Percentiles rank a stretch among this genome's conserved stretches.
These are phyloP conservation scores for Saitozyma sp. DNA, from an alignment of 768 basidiomycete genomes.

Conservation along the genomic window DNA sequence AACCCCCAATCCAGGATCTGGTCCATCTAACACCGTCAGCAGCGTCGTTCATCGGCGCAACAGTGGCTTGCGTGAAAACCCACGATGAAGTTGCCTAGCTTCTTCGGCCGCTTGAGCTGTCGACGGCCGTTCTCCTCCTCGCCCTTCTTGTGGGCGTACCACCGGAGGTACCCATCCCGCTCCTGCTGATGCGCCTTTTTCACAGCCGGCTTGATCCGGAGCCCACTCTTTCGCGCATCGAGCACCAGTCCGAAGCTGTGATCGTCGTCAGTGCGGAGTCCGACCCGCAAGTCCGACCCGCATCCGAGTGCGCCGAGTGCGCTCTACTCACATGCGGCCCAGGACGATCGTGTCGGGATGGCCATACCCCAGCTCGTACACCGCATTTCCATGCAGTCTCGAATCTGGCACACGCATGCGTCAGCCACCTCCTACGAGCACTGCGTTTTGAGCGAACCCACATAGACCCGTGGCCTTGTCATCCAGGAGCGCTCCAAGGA, in stretches of 20 bases:
- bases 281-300: too few species aligned
- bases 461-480: slow-evolving; percentile 6
- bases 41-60: not conserved
- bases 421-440: slow-evolving; percentile 5
- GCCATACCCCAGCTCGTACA: slow-evolving; percentile 30
- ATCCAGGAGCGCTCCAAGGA: slow-evolving; percentile 26
- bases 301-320: too few species aligned
- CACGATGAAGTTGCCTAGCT: slow-evolving; percentile 30
- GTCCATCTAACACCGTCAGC: slow-evolving; percentile 34
- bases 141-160: slow-evolving; percentile 30
- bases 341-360: slow-evolving; percentile 31
- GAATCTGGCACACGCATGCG: slow-evolving; percentile 42
- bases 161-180: slow-evolving; percentile 24
- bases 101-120: slow-evolving; percentile 5
- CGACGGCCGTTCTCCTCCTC: slow-evolving; percentile 7
- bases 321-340: slow-evolving; percentile 31
- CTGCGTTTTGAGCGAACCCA: too few species aligned
- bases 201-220: slow-evolving; percentile 23
- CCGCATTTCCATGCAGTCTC: slow-evolving; percentile 37
- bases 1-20: slow-evolving; percentile 21
- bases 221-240: slow-evolving; percentile 44
- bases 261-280: not conserved
- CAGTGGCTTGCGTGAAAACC: slow-evolving; percentile 8
- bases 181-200: slow-evolving; percentile 10
- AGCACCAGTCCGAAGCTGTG: slow-evolving; percentile 35